phyloP scores from a whole-genome alignment of 306 rosid species.

The Lotus japonicus region DNA sequence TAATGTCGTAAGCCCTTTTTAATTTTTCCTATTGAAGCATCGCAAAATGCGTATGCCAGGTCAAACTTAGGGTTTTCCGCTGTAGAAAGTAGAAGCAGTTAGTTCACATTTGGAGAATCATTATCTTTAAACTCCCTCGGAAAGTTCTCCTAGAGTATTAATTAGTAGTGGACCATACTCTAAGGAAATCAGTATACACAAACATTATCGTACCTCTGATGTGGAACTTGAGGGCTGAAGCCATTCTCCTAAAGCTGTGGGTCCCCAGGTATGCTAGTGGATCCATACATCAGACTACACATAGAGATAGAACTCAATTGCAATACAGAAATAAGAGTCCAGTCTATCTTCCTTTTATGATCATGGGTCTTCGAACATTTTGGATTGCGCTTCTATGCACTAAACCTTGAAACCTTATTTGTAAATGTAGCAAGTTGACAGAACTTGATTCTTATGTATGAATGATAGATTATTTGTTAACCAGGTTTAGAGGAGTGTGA shows the following conservation, averaged over 20 bases:
- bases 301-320: background rate
- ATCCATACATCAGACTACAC: background rate
- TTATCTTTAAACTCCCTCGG: no score
- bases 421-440: background rate
- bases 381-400: background rate
- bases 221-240: background rate
- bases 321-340: background rate
- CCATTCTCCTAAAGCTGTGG: background rate
- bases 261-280: background rate
- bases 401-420: background rate
- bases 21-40: background rate
- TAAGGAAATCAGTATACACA: background rate
- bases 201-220: background rate
- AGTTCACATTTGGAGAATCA: background rate
- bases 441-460: slow-evolving; percentile 3
- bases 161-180: background rate
- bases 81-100: background rate
- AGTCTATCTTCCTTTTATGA: background rate
- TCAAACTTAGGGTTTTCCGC: background rate
- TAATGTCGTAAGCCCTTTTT: background rate
- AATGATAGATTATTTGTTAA: slow-evolving; percentile 16
- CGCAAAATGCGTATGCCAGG: background rate
- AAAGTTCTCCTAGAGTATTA: no score
- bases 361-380: background rate
- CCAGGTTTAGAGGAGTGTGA: slow-evolving; percentile 75